phyloP scores from a whole-genome alignment of 2,329 filamentous ascomycete species.

The Arthrocladium fulminans region DNA sequence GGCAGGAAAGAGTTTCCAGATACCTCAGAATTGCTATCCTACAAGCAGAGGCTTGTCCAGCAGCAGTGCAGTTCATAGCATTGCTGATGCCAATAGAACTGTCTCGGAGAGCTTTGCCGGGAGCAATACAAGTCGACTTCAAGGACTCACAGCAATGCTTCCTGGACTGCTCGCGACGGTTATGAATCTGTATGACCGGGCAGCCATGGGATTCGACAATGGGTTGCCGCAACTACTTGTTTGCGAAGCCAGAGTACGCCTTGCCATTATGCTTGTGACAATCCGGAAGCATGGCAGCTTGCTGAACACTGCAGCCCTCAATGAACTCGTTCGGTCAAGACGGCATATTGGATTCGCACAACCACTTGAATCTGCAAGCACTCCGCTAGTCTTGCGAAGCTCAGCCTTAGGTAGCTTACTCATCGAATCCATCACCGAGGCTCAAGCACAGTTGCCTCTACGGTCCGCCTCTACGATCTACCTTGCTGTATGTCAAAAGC shows the following conservation, averaged over 20 bases:
- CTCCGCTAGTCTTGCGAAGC: not conserved
- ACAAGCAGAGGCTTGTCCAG: constrained; percentile 1
- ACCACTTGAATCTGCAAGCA: not conserved
- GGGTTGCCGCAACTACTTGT: constrained; percentile 45
- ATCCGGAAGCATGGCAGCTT: constrained; percentile 43
- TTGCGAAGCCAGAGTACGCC: constrained; percentile 49
- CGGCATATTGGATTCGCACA: not conserved
- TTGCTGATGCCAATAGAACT: constrained; percentile 23
- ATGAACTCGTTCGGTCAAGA: constrained; percentile 49
- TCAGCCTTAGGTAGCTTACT: not conserved
- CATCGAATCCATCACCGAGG: constrained; percentile 2
- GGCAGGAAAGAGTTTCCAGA: constrained; percentile 65
- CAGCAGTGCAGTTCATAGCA: constrained; percentile 40
- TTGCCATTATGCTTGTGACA: constrained; percentile 45
- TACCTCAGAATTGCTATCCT: constrained; percentile 12
- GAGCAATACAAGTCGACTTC: constrained; percentile 33
- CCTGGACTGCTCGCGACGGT: constrained; percentile 51
- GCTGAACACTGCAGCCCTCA: constrained; percentile 43
- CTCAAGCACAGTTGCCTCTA: constrained; percentile 2
- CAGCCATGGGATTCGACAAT: constrained; percentile 44
- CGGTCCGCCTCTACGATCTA: constrained; percentile 3
- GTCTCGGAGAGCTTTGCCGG: constrained; percentile 2
- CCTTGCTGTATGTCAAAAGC: constrained; percentile 77
- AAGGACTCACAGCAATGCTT: constrained; percentile 44
- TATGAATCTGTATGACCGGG: constrained; percentile 47